phyloP scores from a whole-genome alignment of 306 rosid species.

The Aeschynomene evenia region DNA sequence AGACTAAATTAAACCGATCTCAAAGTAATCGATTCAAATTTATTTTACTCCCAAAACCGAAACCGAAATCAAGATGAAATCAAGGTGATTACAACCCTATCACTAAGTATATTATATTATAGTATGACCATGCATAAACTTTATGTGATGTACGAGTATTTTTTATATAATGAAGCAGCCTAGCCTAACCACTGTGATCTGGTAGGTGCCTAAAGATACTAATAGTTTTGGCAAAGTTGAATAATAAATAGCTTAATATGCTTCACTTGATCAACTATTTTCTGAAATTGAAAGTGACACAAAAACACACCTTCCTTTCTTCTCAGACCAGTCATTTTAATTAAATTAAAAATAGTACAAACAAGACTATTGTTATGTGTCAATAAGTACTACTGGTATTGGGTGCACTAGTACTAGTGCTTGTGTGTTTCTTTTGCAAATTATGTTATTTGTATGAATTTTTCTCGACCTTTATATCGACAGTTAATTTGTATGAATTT shows the following conservation, averaged over 20 bases:
- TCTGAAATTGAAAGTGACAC: slow-evolving; percentile 1
- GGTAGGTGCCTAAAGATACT: slow-evolving; percentile 18
- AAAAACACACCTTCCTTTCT: not conserved
- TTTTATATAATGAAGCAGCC: slow-evolving; percentile 7
- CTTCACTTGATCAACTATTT: slow-evolving; percentile 1
- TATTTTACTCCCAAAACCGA: no score
- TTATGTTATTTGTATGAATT: no score
- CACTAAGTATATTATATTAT: no score
- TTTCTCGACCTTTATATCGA: no score
- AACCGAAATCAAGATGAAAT: no score
- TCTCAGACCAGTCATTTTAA: not conserved
- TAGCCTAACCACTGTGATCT: slow-evolving; percentile 9
- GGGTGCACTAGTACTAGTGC: not conserved
- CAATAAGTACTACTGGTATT: not conserved
- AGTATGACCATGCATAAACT: no score
- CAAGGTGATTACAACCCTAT: no score
- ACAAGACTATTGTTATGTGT: not conserved
- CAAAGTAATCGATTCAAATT: no score
- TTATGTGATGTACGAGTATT: not conserved
- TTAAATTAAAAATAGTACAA: not conserved
- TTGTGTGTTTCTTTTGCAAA: not conserved
- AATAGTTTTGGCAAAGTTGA: not conserved
- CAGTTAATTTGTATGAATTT: no score
- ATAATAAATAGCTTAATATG: not conserved
- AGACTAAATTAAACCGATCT: no score